Evolutionary conservation across 192 early-diverging fungal species (phyloP).

Genomic region (Podila minutissima): DNA sequence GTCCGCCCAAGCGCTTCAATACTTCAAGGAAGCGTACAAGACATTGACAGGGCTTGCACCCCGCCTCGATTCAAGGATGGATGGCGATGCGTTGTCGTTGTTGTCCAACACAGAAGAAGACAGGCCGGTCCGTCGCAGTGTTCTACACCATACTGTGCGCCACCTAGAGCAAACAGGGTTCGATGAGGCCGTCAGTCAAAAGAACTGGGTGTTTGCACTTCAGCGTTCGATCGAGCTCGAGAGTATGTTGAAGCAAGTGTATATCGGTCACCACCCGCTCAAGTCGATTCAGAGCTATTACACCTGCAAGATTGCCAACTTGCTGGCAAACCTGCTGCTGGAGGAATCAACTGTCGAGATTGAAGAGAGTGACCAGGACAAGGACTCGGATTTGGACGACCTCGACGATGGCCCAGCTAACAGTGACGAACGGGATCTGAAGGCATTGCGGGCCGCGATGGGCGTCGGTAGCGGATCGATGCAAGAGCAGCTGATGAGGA

Average conservation of each 20-base stretch:
- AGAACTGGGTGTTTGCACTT: slow-evolving; percentile 46
- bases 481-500: slow-evolving; percentile 21
- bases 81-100: no score
- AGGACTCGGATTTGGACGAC: background rate
- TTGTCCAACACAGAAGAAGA: background rate
- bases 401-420: background rate
- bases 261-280: slow-evolving; percentile 38
- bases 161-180: slow-evolving; percentile 27
- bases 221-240: slow-evolving; percentile 29
- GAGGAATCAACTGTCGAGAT: slow-evolving; percentile 43
- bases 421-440: slow-evolving; percentile 33
- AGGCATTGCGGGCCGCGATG: slow-evolving; percentile 23
- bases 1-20: slow-evolving; percentile 15
- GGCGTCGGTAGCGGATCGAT: slow-evolving; percentile 11
- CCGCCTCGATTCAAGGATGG: background rate
- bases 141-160: slow-evolving; percentile 19
- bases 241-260: slow-evolving; percentile 18
- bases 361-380: slow-evolving; percentile 34
- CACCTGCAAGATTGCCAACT: slow-evolving; percentile 47
- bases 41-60: slow-evolving; percentile 9
- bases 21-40: slow-evolving; percentile 23
- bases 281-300: slow-evolving; percentile 43
- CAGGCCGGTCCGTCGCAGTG: slow-evolving; percentile 10
- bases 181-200: slow-evolving; percentile 43
- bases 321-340: slow-evolving; percentile 39